Base-by-base conservation (phyloP, 208 protist genomes). In the Crithidia mellificae region DNA sequence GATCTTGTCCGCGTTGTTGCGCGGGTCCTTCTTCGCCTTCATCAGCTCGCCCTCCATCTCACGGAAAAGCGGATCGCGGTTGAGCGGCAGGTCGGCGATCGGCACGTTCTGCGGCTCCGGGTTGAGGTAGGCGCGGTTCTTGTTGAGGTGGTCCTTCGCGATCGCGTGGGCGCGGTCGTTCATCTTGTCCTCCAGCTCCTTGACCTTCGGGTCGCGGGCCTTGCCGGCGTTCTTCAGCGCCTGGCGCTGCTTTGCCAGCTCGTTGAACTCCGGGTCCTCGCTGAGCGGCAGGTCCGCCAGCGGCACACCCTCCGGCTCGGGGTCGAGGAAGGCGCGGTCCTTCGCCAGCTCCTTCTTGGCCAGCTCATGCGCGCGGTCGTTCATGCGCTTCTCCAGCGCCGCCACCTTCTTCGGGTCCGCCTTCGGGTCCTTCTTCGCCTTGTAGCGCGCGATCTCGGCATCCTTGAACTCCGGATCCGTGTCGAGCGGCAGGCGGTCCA, bases 241-340 rank as follows among this genome's bases (percentile, higher is more conserved):
- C 79, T 80, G 78, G 38, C 87, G 86, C 77, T 91, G 72, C 70
- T 82, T 85, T 27, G 78, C 87, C 30, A 93, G 61, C 46, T 88
- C 72, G 53, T 86, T 74, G 68, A 95, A 95, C 47, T 77, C 50
- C 17, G 63, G 50, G 49, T 95, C 90, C 17, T 72, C 83, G 51
- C 73, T 43, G 39, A 95, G 80, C 19, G 85, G 83, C 24, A 95
- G 67, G 44, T 80, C 57, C 14, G 49, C 58, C 43, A 92, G 85
- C 52, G 85, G 81, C 53, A 95, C 90, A n/a, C 90, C 90, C 73
- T 92, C 85, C 46, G 90, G 90, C 62, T 90, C 83, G 24, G 78
- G 83, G 74, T 92, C 77, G 46, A 90, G 84, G 72, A 89, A 91
- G 19, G 64, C 77, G 44, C 77, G 77, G 61, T 91, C 85, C 70